Evolutionary conservation across 257 asterid genomes (phyloP), one percentile per base, ranked within the genome.

Genomic region (Ilex asprella): DNA sequence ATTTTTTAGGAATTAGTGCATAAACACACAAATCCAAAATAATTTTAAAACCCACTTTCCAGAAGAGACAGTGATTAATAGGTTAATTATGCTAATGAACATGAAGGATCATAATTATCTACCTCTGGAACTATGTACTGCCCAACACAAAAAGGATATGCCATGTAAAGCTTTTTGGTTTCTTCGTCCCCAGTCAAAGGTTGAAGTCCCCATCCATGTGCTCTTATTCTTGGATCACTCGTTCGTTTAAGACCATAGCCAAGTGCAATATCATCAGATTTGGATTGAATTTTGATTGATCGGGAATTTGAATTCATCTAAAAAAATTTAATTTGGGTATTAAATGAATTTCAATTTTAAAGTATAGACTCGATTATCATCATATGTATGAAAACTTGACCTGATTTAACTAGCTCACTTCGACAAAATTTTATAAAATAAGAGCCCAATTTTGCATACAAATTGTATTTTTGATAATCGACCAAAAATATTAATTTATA

Each of bases 211-310:
- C 15, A 70, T 21, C 67, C 92, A 78, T 77, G 88, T 84, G 92
- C 89, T 78, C 43, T 44, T 71, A 41, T 70, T 63, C 89, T 87
- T 81, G 87, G 81, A 84, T 77, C 89, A 65, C 88, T 79, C 90
- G 61, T 74, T 55, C 58, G 31, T 61, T 47, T 21, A 21, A 21
- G 27, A 21, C 27, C 27, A 14, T 57, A 30, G 30, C 66, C 39
- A 55, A 27, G 30, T 29, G 55, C 53, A 21, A 21, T 58, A 15
- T 12, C 2, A 2, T 7, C 10, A 60, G 44, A 60, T 1, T 7
- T 21, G 29, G 55, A 7, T 44, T 31, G 9, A 27, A 44, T 21
- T 21, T 21, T 21, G 27, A 21, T 21, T 21, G 27, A 21, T 21
- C n/a, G n/a, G n/a, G n/a, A n/a, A n/a, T n/a, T n/a, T 21, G 27